phyloP scores from a whole-genome alignment of 495 filamentous ascomycete species.

The Penicillium cosmopolitanum region DNA sequence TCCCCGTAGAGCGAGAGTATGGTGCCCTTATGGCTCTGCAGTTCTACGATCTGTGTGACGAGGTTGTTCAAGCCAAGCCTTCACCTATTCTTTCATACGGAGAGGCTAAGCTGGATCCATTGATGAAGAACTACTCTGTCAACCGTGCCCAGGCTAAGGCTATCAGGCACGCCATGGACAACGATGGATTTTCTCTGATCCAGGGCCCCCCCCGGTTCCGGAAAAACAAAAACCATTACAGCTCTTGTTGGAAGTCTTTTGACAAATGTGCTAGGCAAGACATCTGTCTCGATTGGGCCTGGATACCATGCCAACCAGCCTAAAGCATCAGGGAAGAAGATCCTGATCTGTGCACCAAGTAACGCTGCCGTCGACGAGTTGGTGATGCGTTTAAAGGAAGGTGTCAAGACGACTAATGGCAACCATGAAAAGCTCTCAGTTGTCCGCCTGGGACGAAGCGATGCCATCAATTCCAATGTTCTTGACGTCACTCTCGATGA shows the following conservation, averaged over 20 bases:
- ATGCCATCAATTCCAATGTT: slow-evolving; percentile 90
- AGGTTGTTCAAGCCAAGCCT: slow-evolving; percentile 85
- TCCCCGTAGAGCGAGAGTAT: slow-evolving; percentile 92
- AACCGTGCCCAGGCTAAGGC: slow-evolving; percentile 93
- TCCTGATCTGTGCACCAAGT: slow-evolving; percentile 93
- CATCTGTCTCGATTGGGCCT: slow-evolving; percentile 23
- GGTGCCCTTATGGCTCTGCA: slow-evolving; percentile 86
- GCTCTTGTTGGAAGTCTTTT: slow-evolving; percentile 92
- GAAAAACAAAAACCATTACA: slow-evolving; percentile 97
- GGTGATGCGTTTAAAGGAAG: slow-evolving; percentile 88
- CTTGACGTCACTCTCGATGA: slow-evolving; percentile 93
- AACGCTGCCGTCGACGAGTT: slow-evolving; percentile 97
- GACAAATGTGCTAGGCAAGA: slow-evolving; percentile 58
- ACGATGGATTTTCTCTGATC: slow-evolving; percentile 93
- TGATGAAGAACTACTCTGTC: slow-evolving; percentile 76
- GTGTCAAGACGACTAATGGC: slow-evolving; percentile 78
- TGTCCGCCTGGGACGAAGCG: slow-evolving; percentile 86
- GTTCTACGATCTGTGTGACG: slow-evolving; percentile 93
- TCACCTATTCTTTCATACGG: slow-evolving; percentile 82
- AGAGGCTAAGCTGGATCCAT: slow-evolving; percentile 65
- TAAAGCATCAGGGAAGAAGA: slow-evolving; percentile 61
- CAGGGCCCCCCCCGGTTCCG: slow-evolving; percentile 96
- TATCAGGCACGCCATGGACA: slow-evolving; percentile 86
- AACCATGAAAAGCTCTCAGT: slow-evolving; percentile 74
- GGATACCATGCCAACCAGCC: slow-evolving; percentile 19